phyloP scores from a whole-genome alignment of 345 rosid species.

The Durio zibethinus region DNA sequence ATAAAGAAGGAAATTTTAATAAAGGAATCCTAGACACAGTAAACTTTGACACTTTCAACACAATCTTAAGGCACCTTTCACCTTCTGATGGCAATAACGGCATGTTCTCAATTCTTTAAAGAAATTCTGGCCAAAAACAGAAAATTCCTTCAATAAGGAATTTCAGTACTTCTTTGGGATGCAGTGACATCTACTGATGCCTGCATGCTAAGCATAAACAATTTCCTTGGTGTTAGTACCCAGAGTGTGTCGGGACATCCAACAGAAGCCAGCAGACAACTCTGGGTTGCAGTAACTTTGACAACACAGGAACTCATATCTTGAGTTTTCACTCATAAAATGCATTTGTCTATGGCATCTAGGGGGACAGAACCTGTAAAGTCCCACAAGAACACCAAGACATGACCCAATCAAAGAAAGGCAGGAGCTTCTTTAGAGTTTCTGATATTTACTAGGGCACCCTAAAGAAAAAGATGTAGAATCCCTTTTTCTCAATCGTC shows the following conservation, averaged over 20 bases:
- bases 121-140: constrained; percentile 1
- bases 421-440: neutral
- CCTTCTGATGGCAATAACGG: neutral
- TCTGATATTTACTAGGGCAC: neutral
- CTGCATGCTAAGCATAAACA: neutral
- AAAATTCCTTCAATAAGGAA: neutral
- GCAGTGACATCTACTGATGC: neutral
- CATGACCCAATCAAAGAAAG: neutral
- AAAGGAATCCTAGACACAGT: neutral
- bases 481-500: neutral
- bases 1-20: neutral
- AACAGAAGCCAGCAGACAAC: neutral
- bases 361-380: neutral
- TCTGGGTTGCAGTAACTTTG: neutral
- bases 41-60: neutral
- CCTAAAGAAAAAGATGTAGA: neutral
- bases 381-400: neutral
- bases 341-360: neutral
- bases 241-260: neutral
- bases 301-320: neutral
- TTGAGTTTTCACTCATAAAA: neutral
- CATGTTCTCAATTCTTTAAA: neutral
- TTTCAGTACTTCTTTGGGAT: neutral
- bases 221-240: neutral
- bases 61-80: neutral